Evolutionary conservation across 2,329 filamentous ascomycete genomes (phyloP), one percentile per base, ranked within the genome.

Genomic region (Colletotrichum chlorophyti): DNA sequence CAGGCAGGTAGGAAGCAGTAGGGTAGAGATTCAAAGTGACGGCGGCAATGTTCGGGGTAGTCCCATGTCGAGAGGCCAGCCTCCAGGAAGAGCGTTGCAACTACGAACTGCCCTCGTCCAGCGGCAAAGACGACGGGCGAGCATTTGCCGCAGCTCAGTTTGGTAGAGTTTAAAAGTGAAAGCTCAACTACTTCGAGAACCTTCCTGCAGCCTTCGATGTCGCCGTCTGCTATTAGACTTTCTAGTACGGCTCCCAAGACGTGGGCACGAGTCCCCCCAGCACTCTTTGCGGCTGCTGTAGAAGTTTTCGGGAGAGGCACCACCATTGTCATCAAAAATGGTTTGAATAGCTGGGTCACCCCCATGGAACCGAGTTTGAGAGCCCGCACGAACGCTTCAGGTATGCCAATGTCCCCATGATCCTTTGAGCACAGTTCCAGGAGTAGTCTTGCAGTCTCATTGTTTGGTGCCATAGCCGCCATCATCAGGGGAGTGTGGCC

Each of bases 131-230:
- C 34, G 5, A 53, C 12, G 6, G 51, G 41, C 4, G 34, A 53
- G 34, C 51, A 53, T 10, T 47, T 29, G 15, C 42, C 51, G 5
- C 51, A 53, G n/a, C 41, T n/a, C 24, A 53, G 4, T 14, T 24
- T 26, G 8, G 48, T 24, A 11, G 42, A 38, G 26, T 53, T 24
- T 6, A 24, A 3, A 1, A 7, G 12, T 32, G 34, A 15, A 5
- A 19, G 41, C 2, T 32, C 19, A 2, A 40, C 41, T 19, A 47
- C 17, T 17, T 31, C n/a, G 11, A 53, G 14, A 11, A 37, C 42
- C 3, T 15, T 21, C 1, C 12, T 11, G 26, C 31, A 21, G 12
- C 23, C 4, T 11, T 31, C 14, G 9, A 12, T 12, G 7, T 53
- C 14, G 12, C 34, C 34, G 5, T 26, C 34, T 11, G 8, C 15